Conservation (phyloP, 106 monocot species). For the Acanthochlamys bracteata region DNA sequence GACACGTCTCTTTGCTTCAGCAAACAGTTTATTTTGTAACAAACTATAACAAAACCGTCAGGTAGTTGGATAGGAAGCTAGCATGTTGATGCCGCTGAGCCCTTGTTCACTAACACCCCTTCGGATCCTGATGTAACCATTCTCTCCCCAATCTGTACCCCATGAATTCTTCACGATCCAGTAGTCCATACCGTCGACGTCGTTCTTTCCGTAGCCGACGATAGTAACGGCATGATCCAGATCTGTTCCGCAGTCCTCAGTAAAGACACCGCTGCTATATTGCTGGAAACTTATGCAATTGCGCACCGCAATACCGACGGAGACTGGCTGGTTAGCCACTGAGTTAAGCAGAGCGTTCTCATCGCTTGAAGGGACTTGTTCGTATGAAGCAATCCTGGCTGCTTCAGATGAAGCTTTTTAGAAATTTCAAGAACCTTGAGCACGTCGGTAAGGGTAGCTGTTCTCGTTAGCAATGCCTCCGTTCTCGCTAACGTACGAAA, state of each 20-base stretch:
- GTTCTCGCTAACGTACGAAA: slow-evolving; percentile 2
- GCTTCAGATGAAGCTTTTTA: not conserved
- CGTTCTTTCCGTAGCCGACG: not conserved
- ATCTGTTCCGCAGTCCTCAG: not conserved
- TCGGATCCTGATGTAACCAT: slow-evolving; percentile 3
- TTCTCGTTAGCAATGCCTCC: not conserved
- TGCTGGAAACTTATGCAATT: not conserved
- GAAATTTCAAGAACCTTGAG: not conserved
- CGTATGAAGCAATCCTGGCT: not conserved
- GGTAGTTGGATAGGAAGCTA: slow-evolving; percentile 3
- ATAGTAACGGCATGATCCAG: not conserved
- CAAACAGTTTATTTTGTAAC: no score
- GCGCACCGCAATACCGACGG: not conserved
- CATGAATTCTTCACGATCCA: slow-evolving; percentile 10
- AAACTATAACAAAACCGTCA: no score
- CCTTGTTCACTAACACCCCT: not conserved
- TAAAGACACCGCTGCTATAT: not conserved
- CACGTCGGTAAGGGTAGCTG: not conserved
- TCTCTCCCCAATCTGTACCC: slow-evolving; percentile 1
- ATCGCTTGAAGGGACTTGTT: not conserved
- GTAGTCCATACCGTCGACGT: slow-evolving; percentile 1
- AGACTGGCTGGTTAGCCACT: not conserved
- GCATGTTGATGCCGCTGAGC: not conserved
- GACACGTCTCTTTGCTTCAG: no score
- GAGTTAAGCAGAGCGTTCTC: not conserved